Evolutionary conservation across 2,329 filamentous ascomycete species (phyloP), one percentile per base, ranked within the genome.

Genomic region (Fusarium citri): DNA sequence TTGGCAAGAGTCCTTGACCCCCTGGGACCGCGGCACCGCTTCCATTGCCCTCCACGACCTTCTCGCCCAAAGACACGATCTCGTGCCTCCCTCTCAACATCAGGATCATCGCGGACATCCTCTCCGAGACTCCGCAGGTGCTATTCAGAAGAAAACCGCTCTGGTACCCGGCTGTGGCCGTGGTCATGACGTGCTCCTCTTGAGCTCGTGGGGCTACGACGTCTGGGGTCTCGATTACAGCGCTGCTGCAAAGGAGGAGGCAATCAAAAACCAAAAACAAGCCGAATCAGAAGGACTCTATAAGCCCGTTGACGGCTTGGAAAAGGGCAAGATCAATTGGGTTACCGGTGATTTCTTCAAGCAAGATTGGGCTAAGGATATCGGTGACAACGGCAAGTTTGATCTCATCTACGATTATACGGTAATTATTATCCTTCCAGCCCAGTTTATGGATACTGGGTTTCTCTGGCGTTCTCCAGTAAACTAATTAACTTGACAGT

Each of bases 91-190:
- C 47, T 58, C 79, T 28, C 73, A 81, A 78, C 59, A 77, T 45
- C 71, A 75, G 60, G 74, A 80, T 59, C 66, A 72, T 56, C 72
- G 77, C 45, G 78, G 78, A 30, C 72, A 75, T 46, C 71, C 68
- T 31, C 62, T 77, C 15, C 74, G 73, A 31, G 66, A 74, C 34
- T 54, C 67, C 26, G 40, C 63, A 37, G 73, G 75, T 51, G 63
- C 66, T 42, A 72, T 76, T 41, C 51, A 72, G 49, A 75, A 75
- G 49, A 71, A 72, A 37, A 77, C 73, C 37, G 93, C 91, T 2
- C 83, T 97, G 11, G 91, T 97, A 0, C 92, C 94, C 1, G 94
- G 93, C 8, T 97, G 94, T 79, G 94, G 94, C 1, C 87, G 88
- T 48, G 94, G 94, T 8, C 91, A 96, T 76, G 94, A 97, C 80